Conservation (phyloP, 2,329 filamentous ascomycete genomes). For the Paraphaeosphaeria minitans region DNA sequence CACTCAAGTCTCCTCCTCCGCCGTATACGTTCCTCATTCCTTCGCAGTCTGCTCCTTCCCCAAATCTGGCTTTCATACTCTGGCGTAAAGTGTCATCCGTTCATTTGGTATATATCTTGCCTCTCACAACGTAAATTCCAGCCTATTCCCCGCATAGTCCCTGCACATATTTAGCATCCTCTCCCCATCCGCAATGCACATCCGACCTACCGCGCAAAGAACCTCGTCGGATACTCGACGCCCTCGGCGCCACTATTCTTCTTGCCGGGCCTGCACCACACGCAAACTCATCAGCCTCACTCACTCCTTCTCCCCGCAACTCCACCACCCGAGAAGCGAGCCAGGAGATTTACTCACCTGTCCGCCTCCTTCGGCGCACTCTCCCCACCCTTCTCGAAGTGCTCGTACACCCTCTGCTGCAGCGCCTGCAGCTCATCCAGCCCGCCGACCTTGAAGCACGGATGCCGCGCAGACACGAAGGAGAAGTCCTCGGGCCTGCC, state of each 20-base stretch:
- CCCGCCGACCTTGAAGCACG: slow-evolving; percentile 62
- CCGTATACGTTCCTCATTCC: too few relatives aligned
- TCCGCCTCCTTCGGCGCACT: slow-evolving; percentile 62
- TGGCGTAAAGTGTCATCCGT: too few relatives aligned
- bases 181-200: not conserved
- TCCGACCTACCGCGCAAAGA: slow-evolving; percentile 57
- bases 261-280: slow-evolving; percentile 51
- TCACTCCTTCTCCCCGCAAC: too few relatives aligned
- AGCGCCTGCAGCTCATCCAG: slow-evolving; percentile 56
- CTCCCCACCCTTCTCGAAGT: slow-evolving; percentile 55
- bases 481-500: slow-evolving; percentile 43
- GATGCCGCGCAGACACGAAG: slow-evolving; percentile 55
- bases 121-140: slow-evolving; percentile 47
- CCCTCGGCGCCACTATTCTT: slow-evolving; percentile 52
- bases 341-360: slow-evolving; percentile 21
- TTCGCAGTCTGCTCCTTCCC: too few relatives aligned
- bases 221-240: slow-evolving; percentile 64
- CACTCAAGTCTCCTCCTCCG: too few relatives aligned
- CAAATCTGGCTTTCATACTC: too few relatives aligned
- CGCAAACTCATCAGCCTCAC: not conserved
- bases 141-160: slow-evolving; percentile 49
- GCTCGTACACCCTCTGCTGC: slow-evolving; percentile 57
- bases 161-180: slow-evolving; percentile 12
- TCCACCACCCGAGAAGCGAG: too few relatives aligned
- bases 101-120: too few relatives aligned